Evolutionary conservation across 371 early-diverging fungal genomes (phyloP), one percentile per base, ranked within the genome.

Genomic region (Gilbertella persicaria): DNA sequence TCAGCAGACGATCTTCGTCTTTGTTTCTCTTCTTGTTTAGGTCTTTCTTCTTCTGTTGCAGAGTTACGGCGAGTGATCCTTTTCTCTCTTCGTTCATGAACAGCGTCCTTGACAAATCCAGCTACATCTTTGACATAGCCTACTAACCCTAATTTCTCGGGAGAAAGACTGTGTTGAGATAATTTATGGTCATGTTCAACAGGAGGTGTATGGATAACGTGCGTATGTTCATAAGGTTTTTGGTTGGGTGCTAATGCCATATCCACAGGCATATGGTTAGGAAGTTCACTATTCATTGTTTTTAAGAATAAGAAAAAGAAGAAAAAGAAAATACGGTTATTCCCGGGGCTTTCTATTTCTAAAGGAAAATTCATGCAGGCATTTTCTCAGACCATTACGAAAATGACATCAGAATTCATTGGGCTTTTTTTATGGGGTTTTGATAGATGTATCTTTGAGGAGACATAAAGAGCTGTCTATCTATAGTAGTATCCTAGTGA

Each of bases 81-180:
- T 10, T 52, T 30, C 16, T 65, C 54, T 17, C 60, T 53, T 28
- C 53, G 45, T 50, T 67, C 67, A 19, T 77, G 50, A 4, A 69
- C 64, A 6, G 50, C 69, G 30, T 77, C 78, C 29, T 69, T 71
- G 26, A 73, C 68, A 62, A 75, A 75, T 0, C 75, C 73, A 38
- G 73, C 76, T 0, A 75, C 79, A 58, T 75, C 76, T 51, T 64
- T 73, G 17, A 79, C 70, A 56, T 75, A 75, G 7, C 75, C 75
- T 13, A 64, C 72, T 0, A 75, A 61, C 17, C 79, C 79, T 3
- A 75, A 49, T 24, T 79, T 69, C 37, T 71, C 75, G 2, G 75
- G 75, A 3, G 74, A 71, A 17, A 75, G 58, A 26, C 69, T 71
- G 35, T 75, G 79, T 33, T 64, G 65, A 21, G 69, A 47, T 17